Conservation (phyloP, 2,329 filamentous ascomycete species). For the Curvularia sp. region DNA sequence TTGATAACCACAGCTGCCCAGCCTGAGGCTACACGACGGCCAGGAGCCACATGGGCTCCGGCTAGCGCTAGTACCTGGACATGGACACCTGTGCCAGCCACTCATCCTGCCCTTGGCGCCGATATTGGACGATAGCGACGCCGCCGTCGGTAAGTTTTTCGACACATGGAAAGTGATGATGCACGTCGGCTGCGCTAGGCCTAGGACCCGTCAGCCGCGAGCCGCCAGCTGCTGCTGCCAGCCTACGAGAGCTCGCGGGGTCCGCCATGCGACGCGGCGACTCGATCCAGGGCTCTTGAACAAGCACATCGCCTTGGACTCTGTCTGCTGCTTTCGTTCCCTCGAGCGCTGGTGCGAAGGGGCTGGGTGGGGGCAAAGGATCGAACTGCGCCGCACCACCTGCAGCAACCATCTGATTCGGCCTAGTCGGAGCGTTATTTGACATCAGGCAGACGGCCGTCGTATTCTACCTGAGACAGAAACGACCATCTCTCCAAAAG, state of each 20-base stretch:
- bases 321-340: too few relatives aligned
- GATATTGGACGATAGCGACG: conserved; percentile 28
- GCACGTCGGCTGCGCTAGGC: conserved; percentile 31
- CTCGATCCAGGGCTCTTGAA: too few relatives aligned
- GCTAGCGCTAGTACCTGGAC: conserved; percentile 16
- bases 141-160: conserved; percentile 22
- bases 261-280: conserved; percentile 1
- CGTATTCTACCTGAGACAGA: conserved; percentile 32
- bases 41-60: conserved; percentile 10
- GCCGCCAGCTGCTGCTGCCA: conserved; percentile 18
- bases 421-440: conserved; percentile 26
- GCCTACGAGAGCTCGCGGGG: conserved; percentile 23
- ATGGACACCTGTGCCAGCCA: conserved; percentile 17
- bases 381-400: conserved; percentile 23
- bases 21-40: conserved; percentile 20
- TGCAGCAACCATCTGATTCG: conserved; percentile 17
- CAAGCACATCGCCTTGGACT: too few relatives aligned
- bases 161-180: conserved; percentile 22
- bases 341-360: conserved; percentile 10
- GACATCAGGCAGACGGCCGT: conserved; percentile 17
- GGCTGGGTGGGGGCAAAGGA: conserved; percentile 19
- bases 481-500: conserved; percentile 19
- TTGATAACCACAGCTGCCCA: conserved; percentile 1
- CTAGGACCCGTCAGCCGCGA: conserved; percentile 32
- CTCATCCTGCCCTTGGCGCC: conserved; percentile 25